Base-by-base conservation (phyloP, 2,329 filamentous ascomycete species). In the Diaporthe sp. region DNA sequence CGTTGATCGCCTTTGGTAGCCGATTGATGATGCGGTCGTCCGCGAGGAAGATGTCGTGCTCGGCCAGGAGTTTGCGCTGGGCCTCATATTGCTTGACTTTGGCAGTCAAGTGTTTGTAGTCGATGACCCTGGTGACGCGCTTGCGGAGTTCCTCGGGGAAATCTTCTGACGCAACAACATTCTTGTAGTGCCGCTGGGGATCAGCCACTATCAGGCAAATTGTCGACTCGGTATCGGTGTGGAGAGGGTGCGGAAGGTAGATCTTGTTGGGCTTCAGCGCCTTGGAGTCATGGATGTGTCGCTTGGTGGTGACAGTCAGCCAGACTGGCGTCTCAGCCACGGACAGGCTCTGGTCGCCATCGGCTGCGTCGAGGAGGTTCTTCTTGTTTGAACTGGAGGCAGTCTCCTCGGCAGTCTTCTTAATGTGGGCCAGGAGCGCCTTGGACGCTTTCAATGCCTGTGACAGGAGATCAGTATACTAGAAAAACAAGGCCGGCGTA, bases 1-100 rank as follows among this genome's bases (percentile, higher is more conserved):
- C 98, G 80, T 96, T 97, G 17, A 99, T 91, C 3, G 92, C 88
- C 78, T 91, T 90, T 74, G 96, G 95, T 76, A 98, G 89, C 39
- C 88, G 86, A 83, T 90, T 92, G 82, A 93, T 88, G 80, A 99
- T 94, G 67, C 97, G 90, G 82, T 98, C 94, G 83, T 99, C 97
- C 71, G 94, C 96, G 75, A 99, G 89, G 87, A 99, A 98, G 74
- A 98, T 87, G 83, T 98, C 97, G 85, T 98, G 95, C 84, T 98
- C 95, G 60, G 92, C 88, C 77, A 93, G 90, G 49, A 99, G 90
- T 84, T 97, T 95, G 78, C 97, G 90, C 85, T 94, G 92, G 72
- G 92, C 92, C 87, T 99, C 97, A 85, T 95, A 99, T 77, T 94
- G 91, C 87, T 94, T 93, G 89, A 94, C 98, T 87, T 97, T 96